Evolutionary conservation across 2,329 filamentous ascomycete species (phyloP).

Genomic region (Biscogniauxia mediterranea): DNA sequence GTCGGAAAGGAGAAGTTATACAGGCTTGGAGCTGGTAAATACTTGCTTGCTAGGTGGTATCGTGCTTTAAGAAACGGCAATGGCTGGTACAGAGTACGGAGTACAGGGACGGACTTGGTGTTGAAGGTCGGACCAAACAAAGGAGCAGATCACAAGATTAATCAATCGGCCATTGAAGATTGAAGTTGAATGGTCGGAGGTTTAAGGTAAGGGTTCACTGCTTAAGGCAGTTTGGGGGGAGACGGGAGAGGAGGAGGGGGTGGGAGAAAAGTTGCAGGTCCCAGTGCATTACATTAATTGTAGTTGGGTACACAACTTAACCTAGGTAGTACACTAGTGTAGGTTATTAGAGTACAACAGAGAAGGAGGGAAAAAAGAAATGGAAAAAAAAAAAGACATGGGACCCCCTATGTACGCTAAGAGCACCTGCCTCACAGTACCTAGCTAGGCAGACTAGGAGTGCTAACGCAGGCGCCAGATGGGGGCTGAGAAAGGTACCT

Average conservation of each 20-base stretch:
- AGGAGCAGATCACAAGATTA: background rate
- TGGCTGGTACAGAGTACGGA: background rate
- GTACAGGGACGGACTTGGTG: background rate
- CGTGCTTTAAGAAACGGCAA: background rate
- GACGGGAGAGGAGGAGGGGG: background rate
- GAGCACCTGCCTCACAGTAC: background rate
- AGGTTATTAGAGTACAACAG: background rate
- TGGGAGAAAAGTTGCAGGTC: background rate
- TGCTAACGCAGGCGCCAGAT: background rate
- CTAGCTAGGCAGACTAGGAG: background rate
- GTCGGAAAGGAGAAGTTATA: background rate
- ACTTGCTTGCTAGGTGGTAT: background rate
- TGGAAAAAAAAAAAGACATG: background rate
- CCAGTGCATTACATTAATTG: background rate
- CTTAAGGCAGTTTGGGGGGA: background rate
- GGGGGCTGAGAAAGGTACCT: background rate
- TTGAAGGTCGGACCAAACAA: background rate
- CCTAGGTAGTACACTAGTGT: background rate
- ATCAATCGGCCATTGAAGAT: background rate
- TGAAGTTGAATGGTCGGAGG: background rate
- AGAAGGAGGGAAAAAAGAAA: background rate
- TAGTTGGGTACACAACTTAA: background rate
- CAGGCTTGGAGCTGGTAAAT: background rate
- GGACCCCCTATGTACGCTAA: background rate
- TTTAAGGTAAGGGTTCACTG: background rate